Evolutionary conservation across 352 stramenopile genomes (phyloP).

Genomic region (Thalassiosira livingstoniorum): DNA sequence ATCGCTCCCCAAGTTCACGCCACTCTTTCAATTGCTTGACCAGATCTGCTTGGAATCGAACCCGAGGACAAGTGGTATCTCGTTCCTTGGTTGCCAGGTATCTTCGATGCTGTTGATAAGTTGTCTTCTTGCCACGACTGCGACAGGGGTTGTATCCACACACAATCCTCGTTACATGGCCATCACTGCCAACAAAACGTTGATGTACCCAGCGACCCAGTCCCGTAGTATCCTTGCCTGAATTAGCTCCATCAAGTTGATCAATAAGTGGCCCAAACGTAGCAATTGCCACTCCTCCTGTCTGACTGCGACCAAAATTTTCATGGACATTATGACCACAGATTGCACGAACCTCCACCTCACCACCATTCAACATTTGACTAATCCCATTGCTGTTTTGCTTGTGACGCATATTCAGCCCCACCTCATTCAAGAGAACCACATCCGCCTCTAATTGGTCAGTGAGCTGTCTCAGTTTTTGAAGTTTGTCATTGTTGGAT

Average conservation of each 20-base stretch:
- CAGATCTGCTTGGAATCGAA: not conserved
- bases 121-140: not conserved
- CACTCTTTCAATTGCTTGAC: conserved; percentile 7
- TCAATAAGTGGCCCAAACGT: not conserved
- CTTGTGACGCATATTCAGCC: not conserved
- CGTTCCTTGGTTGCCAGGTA: not conserved
- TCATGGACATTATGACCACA: not conserved
- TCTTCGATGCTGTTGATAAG: not conserved
- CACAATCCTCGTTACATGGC: not conserved
- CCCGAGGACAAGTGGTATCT: not conserved
- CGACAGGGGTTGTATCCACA: not conserved
- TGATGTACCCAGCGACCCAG: conserved; percentile 5
- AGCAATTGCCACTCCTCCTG: conserved; percentile 5
- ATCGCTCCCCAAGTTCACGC: not conserved
- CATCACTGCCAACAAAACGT: not conserved
- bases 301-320: not conserved
- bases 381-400: not conserved
- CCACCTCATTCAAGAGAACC: not conserved
- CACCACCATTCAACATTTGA: not conserved
- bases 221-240: not conserved
- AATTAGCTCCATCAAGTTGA: conserved; percentile 1
- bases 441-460: conserved; percentile 4
- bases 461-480: not conserved
- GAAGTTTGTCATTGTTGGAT: not conserved
- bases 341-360: not conserved